Base-by-base conservation (phyloP, 805 yeast genomes). In the Ogataea pilisensis region DNA sequence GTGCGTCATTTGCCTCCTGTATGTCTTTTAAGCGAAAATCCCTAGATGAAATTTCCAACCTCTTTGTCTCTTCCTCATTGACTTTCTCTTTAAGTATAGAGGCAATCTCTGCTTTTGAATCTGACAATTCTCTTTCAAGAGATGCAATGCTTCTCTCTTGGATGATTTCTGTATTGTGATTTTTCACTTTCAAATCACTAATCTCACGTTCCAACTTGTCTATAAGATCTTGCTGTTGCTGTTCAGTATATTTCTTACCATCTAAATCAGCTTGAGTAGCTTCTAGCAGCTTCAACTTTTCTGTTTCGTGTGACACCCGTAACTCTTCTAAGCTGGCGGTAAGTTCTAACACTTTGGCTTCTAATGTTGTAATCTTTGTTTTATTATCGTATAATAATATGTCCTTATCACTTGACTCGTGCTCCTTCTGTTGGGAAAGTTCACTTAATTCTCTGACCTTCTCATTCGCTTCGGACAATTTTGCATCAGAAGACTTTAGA, bases 201-300 rank as follows among this genome's bases (percentile, higher is more conserved):
- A 46, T 41, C 27, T 48, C 31, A 16, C 34, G 21, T 5, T 40
- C 44, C 31, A 48, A 35, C 1, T 9, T 16, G 12, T 24, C 25
- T 16, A 24, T 30, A 11, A 46, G 46, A 5, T 39, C 45, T 9
- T 38, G 32, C 24, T 45, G 49, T 2, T 19, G 36, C 16, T 36
- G n/a, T 31, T 37, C 3, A 9, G 31, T 30, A 42, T 38, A 24
- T 35, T 36, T 28, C 16, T 51, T 48, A 3, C 54, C 63, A 42
- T 76, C 79, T 16, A 75, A 53, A 6, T 46, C 48, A 8, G 63
- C 13, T 5, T 29, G 42, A 19, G 42, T 38, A 5, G 30, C 18
- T 17, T 42, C 31, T 9, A 31, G 4, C 13, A 40, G 27, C 12
- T 25, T 25, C 8, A 28, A 17, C 16, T 32, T 45, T 18, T 36